phyloP scores from a whole-genome alignment of 331 rosid genomes.

The Stylosanthes scabra region DNA sequence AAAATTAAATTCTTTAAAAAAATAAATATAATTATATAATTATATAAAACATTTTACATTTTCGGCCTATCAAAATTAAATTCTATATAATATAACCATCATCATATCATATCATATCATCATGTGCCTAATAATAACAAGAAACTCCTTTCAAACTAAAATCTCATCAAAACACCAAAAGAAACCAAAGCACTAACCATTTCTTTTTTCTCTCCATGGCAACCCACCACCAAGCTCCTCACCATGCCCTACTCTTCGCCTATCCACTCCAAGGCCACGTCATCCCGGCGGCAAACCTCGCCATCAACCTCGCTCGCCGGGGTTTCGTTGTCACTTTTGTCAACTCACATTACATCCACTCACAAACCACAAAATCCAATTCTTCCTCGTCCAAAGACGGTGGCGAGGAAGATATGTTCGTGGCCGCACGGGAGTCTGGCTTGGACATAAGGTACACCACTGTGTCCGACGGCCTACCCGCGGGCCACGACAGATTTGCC shows the following conservation, averaged over 20 bases:
- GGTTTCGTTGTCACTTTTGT: slow-evolving; percentile 66
- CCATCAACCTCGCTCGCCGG: slow-evolving; percentile 60
- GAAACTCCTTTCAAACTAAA: too few relatives aligned
- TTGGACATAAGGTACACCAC: slow-evolving; percentile 58
- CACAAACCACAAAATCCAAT: slow-evolving; percentile 41
- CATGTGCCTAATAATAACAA: too few relatives aligned
- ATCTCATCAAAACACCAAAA: too few relatives aligned
- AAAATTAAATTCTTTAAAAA: too few relatives aligned
- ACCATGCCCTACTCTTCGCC: slow-evolving; percentile 60
- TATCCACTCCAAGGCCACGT: slow-evolving; percentile 78
- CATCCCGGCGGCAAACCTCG: slow-evolving; percentile 62
- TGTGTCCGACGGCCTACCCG: slow-evolving; percentile 61
- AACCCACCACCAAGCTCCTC: slow-evolving; percentile 43
- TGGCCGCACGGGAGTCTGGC: slow-evolving; percentile 34
- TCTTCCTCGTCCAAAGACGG: neutral
- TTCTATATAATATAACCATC: too few relatives aligned
- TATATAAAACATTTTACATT: too few relatives aligned
- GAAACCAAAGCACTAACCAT: too few relatives aligned
- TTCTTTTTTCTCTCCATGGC: neutral
- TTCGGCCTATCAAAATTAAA: too few relatives aligned
- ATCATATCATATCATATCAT: too few relatives aligned
- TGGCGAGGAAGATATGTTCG: slow-evolving; percentile 40
- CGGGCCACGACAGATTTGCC: slow-evolving; percentile 56
- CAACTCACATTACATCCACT: slow-evolving; percentile 65
- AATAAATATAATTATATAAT: too few relatives aligned